Conservation (phyloP, 1,284 basidiomycete species). For the Ceratobasidium sp. region DNA sequence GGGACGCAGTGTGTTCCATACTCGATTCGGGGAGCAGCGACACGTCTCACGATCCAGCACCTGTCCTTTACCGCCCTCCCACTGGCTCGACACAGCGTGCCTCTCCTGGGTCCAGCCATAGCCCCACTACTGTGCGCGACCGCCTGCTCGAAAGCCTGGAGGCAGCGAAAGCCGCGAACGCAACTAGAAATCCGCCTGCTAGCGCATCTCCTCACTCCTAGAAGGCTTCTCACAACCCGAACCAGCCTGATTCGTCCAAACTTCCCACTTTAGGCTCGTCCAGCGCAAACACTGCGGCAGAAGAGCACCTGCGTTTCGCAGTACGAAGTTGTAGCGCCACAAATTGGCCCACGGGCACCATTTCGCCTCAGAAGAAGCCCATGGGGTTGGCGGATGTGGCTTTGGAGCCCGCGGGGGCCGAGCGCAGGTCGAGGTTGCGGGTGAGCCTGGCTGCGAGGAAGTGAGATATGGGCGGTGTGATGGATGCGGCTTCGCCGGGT, state of each 20-base stretch:
- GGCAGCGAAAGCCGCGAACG: background rate
- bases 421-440: constrained; percentile 6
- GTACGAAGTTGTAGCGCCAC: constrained; percentile 9
- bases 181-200: background rate
- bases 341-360: background rate
- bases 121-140: constrained; percentile 7
- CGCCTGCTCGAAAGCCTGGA: constrained; percentile 29
- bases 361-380: background rate
- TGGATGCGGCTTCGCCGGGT: background rate
- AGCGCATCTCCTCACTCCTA: background rate
- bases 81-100: constrained; percentile 25
- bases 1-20: constrained; percentile 3
- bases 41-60: constrained; percentile 1
- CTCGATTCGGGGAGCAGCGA: constrained; percentile 9
- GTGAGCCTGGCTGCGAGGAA: constrained; percentile 1
- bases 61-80: constrained; percentile 7
- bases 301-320: background rate
- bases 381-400: background rate
- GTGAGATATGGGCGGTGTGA: constrained; percentile 13
- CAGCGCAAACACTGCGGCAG: too few relatives aligned
- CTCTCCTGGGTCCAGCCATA: background rate
- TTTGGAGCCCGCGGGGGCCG: background rate
- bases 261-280: background rate
- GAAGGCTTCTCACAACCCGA: constrained; percentile 5
- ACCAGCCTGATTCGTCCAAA: background rate